Percentiles rank a stretch among this genome's conserved stretches.
Evolutionary conservation across 805 yeast species (phyloP).

Genomic region (Candida succiphila): DNA sequence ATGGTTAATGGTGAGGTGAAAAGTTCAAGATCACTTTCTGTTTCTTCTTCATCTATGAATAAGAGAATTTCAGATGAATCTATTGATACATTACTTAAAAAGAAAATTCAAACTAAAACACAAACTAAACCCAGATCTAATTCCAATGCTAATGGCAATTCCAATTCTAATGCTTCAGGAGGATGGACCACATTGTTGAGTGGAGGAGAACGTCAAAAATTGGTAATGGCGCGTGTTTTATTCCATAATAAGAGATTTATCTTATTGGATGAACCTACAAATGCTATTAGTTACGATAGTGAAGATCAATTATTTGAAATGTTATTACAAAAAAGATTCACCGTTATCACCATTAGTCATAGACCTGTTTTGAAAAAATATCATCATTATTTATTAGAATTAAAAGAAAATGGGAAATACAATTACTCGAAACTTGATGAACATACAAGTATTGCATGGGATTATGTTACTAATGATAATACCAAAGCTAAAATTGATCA

Average conservation of each 20-base stretch:
- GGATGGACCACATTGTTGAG: constrained; percentile 83
- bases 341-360: constrained; percentile 75
- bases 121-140: too few species aligned
- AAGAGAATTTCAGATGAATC: not conserved
- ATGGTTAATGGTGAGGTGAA: constrained; percentile 17
- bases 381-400: constrained; percentile 67
- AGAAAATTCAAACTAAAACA: not conserved
- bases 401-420: constrained; percentile 51
- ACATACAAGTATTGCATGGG: not conserved
- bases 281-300: constrained; percentile 83
- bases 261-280: constrained; percentile 86
- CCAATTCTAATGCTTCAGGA: too few species aligned
- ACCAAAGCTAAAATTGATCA: constrained; percentile 6
- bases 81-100: constrained; percentile 7
- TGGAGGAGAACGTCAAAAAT: constrained; percentile 94
- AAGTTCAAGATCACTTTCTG: not conserved
- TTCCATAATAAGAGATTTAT: constrained; percentile 77
- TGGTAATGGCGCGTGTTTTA: constrained; percentile 77
- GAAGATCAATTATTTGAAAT: constrained; percentile 80
- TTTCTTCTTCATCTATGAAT: constrained; percentile 5
- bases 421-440: constrained; percentile 21
- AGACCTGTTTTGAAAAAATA: constrained; percentile 77
- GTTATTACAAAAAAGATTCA: constrained; percentile 58
- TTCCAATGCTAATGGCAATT: constrained; percentile 7
- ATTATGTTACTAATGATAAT: not conserved